phyloP scores from a whole-genome alignment of 768 basidiomycete genomes.

The Tremella yokohamensis region DNA sequence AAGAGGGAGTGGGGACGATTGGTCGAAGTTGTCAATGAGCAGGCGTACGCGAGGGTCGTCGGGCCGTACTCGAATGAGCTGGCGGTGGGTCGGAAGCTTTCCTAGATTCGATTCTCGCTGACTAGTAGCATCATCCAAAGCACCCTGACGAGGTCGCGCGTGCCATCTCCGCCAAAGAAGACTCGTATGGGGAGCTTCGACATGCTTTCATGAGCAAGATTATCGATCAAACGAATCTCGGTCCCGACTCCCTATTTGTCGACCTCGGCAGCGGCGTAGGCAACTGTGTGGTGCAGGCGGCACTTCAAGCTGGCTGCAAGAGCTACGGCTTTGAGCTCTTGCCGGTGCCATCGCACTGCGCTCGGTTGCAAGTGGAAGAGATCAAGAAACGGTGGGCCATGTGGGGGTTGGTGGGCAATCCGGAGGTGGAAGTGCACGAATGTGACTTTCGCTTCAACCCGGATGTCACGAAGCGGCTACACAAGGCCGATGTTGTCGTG shows the following conservation, averaged over 20 bases:
- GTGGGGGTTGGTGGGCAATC: constrained; percentile 76
- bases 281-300: constrained; percentile 76
- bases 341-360: constrained; percentile 74
- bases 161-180: constrained; percentile 44
- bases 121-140: constrained; percentile 74
- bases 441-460: constrained; percentile 76
- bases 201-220: constrained; percentile 61
- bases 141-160: constrained; percentile 64
- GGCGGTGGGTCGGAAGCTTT: constrained; percentile 64
- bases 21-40: constrained; percentile 57
- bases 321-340: constrained; percentile 70
- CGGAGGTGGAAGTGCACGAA: constrained; percentile 72
- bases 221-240: constrained; percentile 59
- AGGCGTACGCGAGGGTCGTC: constrained; percentile 88
- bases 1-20: constrained; percentile 40
- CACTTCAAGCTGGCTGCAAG: constrained; percentile 59
- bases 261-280: constrained; percentile 84
- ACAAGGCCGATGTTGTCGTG: constrained; percentile 82
- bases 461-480: constrained; percentile 66
- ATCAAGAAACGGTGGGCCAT: constrained; percentile 73
- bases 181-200: constrained; percentile 48
- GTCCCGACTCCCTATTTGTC: constrained; percentile 65
- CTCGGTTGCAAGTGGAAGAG: constrained; percentile 68
- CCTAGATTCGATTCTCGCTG: not conserved
- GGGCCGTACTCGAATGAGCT: constrained; percentile 82